Conservation (phyloP, 2,329 filamentous ascomycete genomes). For the Teratosphaeria nubilosa region DNA sequence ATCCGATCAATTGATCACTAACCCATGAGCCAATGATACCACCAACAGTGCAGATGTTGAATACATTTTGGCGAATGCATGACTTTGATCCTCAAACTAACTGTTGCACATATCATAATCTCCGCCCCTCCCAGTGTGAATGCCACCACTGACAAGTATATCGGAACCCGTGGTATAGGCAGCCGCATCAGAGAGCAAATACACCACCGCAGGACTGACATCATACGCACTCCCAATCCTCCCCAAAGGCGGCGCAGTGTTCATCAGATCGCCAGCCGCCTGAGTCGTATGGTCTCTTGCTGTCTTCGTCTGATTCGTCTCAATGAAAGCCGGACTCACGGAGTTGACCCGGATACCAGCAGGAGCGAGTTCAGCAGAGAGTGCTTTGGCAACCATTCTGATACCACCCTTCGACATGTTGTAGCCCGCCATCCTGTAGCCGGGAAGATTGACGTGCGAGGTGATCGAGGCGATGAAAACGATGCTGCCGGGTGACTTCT, state of each 20-base stretch:
- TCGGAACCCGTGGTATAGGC: constrained; percentile 7
- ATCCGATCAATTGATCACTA: background rate
- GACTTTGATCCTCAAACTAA: background rate
- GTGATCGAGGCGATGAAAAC: constrained; percentile 28
- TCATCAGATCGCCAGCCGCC: constrained; percentile 3
- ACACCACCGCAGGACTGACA: constrained; percentile 6
- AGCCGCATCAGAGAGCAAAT: constrained; percentile 6
- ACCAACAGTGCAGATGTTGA: background rate
- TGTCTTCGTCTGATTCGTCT: constrained; percentile 8
- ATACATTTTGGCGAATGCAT: background rate
- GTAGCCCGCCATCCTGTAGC: constrained; percentile 25
- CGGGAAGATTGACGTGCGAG: constrained; percentile 23
- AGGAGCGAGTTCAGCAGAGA: constrained; percentile 10
- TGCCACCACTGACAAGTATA: constrained; percentile 6
- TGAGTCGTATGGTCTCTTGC: constrained; percentile 3
- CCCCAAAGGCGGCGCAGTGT: constrained; percentile 5
- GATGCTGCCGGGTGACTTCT: constrained; percentile 26
- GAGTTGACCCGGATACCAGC: constrained; percentile 17
- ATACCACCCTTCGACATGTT: constrained; percentile 23
- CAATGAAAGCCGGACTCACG: constrained; percentile 15
- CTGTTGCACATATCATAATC: background rate
- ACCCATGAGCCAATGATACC: background rate
- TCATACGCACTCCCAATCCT: constrained; percentile 6
- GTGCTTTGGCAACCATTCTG: constrained; percentile 16
- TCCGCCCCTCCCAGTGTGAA: constrained; percentile 5